Percentiles rank a stretch among this genome's conserved stretches.
Evolutionary conservation across 164 flowering plant species (phyloP).

Genomic region (Warburgia ugandensis): DNA sequence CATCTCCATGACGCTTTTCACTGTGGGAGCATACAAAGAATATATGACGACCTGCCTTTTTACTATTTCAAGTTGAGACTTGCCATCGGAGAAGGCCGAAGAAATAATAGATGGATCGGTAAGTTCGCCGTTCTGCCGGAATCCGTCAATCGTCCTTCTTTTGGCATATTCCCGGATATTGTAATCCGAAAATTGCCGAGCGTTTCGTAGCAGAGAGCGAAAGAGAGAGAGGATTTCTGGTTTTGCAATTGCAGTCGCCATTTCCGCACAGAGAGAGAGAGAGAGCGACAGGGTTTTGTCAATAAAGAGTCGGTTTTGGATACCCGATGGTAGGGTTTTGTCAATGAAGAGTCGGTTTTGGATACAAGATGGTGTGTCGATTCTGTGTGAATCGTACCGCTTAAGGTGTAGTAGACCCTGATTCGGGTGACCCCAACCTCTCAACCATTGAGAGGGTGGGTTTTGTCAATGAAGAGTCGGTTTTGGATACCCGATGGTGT

Average conservation of each 20-base stretch:
- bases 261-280: no score
- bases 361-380: no score
- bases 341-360: no score
- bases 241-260: slow-evolving; percentile 9
- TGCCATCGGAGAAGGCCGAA: slow-evolving; percentile 48
- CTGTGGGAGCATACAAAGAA: slow-evolving; percentile 50
- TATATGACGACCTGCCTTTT: slow-evolving; percentile 55
- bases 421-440: no score
- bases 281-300: no score
- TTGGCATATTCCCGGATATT: slow-evolving; percentile 74
- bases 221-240: slow-evolving; percentile 16
- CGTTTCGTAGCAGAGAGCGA: slow-evolving; percentile 42
- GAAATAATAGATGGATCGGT: slow-evolving; percentile 37
- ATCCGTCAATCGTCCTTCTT: slow-evolving; percentile 59
- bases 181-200: slow-evolving; percentile 62
- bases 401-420: no score
- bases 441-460: no score
- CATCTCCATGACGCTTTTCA: slow-evolving; percentile 65
- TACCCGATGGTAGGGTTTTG: no score
- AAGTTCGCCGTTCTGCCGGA: slow-evolving; percentile 39
- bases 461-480: no score
- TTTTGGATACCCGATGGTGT: no score
- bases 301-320: no score
- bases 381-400: no score
- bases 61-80: slow-evolving; percentile 58